Percentiles rank a stretch among this genome's conserved stretches.
Evolutionary conservation across 352 stramenopile species (phyloP).

Genomic region (Pythium aquatile): DNA sequence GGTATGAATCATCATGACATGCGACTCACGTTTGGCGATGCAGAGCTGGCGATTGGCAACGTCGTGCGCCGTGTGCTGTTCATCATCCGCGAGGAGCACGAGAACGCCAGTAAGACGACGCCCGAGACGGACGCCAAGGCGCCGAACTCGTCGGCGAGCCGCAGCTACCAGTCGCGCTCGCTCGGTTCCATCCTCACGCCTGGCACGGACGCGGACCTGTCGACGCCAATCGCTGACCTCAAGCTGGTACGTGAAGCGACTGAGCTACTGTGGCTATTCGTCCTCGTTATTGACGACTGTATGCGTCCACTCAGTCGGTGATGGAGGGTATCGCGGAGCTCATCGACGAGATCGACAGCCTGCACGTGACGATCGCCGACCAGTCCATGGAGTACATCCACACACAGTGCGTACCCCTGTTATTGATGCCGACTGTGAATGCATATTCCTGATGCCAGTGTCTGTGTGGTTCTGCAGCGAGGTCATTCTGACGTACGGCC

Average conservation of each 20-base stretch:
- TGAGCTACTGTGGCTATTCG: neutral
- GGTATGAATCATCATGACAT: neutral
- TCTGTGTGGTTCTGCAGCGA: conserved; percentile 53
- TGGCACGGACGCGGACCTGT: conserved; percentile 77
- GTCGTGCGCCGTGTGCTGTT: conserved; percentile 88
- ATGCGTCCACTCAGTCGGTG: conserved; percentile 59
- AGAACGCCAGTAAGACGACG: conserved; percentile 65
- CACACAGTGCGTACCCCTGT: conserved; percentile 67
- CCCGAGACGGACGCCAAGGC: conserved; percentile 18
- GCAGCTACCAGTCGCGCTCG: conserved; percentile 67
- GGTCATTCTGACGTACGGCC: conserved; percentile 95
- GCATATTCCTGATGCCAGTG: neutral
- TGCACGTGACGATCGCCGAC: conserved; percentile 96
- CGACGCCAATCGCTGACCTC: conserved; percentile 79
- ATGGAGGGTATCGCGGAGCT: conserved; percentile 96
- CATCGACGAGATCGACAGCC: conserved; percentile 93
- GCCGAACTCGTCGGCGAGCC: conserved; percentile 29
- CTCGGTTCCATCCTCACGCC: conserved; percentile 81
- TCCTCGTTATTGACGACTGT: neutral
- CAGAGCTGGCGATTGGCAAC: conserved; percentile 87
- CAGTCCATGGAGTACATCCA: conserved; percentile 97
- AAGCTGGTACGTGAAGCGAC: conserved; percentile 47
- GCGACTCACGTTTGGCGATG: neutral
- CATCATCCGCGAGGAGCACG: conserved; percentile 87
- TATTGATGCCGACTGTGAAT: neutral